These are phyloP conservation scores for Cadophora sp. DNA, from an alignment of 2,329 filamentous ascomycete genomes.

Conservation along the genomic window DNA sequence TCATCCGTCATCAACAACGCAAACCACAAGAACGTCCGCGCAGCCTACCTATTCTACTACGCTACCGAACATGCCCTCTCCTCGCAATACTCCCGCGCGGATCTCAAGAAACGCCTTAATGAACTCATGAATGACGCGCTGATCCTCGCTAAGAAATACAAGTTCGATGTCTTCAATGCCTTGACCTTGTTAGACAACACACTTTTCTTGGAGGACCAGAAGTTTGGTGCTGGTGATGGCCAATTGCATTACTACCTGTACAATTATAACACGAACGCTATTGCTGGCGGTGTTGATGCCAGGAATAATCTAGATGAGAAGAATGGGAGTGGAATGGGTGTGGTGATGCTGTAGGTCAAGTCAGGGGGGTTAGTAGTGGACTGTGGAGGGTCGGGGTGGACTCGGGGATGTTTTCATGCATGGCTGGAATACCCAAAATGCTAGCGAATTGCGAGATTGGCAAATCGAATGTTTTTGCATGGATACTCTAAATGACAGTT, in stretches of 20 bases:
- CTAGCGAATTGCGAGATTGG: constrained; percentile 8
- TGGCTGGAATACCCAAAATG: constrained; percentile 6
- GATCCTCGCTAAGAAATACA: constrained; percentile 80
- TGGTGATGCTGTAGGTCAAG: constrained; percentile 73
- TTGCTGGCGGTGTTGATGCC: constrained; percentile 83
- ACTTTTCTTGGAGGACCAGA: constrained; percentile 90
- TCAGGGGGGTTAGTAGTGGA: background rate
- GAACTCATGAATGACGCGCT: constrained; percentile 82
- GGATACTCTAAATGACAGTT: background rate
- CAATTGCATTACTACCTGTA: constrained; percentile 97
- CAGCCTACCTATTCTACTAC: constrained; percentile 98
- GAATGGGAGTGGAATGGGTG: constrained; percentile 80
- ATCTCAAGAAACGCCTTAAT: constrained; percentile 82
- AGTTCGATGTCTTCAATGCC: constrained; percentile 97
- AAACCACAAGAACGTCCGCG: constrained; percentile 80
- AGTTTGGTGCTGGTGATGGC: constrained; percentile 93
- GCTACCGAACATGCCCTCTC: constrained; percentile 80
- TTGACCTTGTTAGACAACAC: constrained; percentile 93
- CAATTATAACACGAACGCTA: constrained; percentile 90
- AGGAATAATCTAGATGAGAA: constrained; percentile 79
- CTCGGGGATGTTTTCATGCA: background rate
- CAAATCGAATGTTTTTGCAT: constrained; percentile 1
- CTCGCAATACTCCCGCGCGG: constrained; percentile 57
- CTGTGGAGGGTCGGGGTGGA: background rate
- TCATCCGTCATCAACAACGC: constrained; percentile 87